A percentile compares a stretch with the other conserved stretches of the same genome.
phyloP scores from a whole-genome alignment of 805 yeast genomes.

The Ogataea angusta region DNA sequence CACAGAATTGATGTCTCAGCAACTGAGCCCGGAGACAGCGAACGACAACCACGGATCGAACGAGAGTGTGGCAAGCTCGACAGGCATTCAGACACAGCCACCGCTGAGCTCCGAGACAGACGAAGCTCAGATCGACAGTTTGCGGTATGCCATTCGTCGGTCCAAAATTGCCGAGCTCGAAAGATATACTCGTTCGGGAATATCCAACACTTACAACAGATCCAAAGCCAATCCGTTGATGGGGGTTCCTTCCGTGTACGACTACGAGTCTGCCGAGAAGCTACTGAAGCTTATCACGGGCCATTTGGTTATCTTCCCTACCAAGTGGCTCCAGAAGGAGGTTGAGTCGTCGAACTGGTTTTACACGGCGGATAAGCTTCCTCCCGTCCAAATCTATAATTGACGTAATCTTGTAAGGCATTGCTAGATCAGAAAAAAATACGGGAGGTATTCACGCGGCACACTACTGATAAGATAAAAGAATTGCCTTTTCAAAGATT shows the following conservation, averaged over 20 bases:
- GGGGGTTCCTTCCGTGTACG: conserved; percentile 35
- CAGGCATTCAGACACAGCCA: conserved; percentile 2
- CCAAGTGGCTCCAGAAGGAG: conserved; percentile 85
- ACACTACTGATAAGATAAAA: conserved; percentile 12
- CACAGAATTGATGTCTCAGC: background rate
- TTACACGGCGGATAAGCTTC: conserved; percentile 86
- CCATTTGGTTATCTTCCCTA: conserved; percentile 85
- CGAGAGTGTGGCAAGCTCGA: conserved; percentile 1
- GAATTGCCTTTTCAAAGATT: background rate
- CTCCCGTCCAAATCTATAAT: conserved; percentile 93
- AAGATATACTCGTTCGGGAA: conserved; percentile 23
- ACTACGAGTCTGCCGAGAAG: conserved; percentile 72
- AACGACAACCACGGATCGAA: background rate
- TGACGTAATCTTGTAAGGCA: conserved; percentile 25
- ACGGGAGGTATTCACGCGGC: background rate
- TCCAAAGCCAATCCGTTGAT: conserved; percentile 11
- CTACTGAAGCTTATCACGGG: conserved; percentile 75
- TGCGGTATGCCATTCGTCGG: conserved; percentile 22
- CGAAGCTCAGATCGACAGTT: conserved; percentile 8
- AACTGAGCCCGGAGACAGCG: background rate
- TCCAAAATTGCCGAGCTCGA: conserved; percentile 30
- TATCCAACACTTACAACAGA: conserved; percentile 9
- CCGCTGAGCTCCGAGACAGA: conserved; percentile 9
- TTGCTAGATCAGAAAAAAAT: conserved; percentile 3
- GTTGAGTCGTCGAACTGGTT: conserved; percentile 93